Evolutionary conservation across 768 basidiomycete genomes (phyloP), one percentile per base, ranked within the genome.

Genomic region (Russula lepida): DNA sequence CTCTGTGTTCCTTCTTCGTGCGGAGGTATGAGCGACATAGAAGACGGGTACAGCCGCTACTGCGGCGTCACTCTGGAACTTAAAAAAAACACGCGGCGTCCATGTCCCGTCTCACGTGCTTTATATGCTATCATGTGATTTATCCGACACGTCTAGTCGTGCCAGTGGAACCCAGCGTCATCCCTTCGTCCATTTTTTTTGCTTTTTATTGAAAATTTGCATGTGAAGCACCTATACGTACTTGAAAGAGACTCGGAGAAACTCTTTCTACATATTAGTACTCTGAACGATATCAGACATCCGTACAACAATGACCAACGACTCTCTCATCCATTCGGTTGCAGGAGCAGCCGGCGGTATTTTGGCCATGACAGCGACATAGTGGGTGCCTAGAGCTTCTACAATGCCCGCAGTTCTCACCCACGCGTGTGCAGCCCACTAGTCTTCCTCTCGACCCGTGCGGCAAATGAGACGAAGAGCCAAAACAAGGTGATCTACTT

Each of bases 291-390:
- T 11, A 49, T 56, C 25, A 13, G n/a, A 50, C 25, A 13, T 15
- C 17, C 23, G 28, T 32, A 27, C 25, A 64, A 63, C 15, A 46
- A 74, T 74, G 73, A 39, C 67, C 30, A 71, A 69, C 64, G 91
- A 98, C 73, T 92, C 91, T 51, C 74, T 84, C 15, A 87, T 97
- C 30, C 93, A 98, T 67, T 82, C 95, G 39, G 69, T 89, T 13
- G 90, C 95, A 19, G 97, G 97, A 13, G 92, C 93, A 19, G 82
- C 86, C 1, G 95, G 92, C 51, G 95, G 95, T 27, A 87, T 95
- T 68, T 73, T 83, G 7, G 92, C 95, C 25, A 97, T 98, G 94
- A 81, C 83, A n/a, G 84, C 79, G 37, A 93, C 89, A 56, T 92
- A 92, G 93, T 88, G 66, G 73, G 86, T 7, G 41, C 43, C 41